Evolutionary conservation across 2,329 filamentous ascomycete genomes (phyloP).

Genomic region (Aspergillus sp.): DNA sequence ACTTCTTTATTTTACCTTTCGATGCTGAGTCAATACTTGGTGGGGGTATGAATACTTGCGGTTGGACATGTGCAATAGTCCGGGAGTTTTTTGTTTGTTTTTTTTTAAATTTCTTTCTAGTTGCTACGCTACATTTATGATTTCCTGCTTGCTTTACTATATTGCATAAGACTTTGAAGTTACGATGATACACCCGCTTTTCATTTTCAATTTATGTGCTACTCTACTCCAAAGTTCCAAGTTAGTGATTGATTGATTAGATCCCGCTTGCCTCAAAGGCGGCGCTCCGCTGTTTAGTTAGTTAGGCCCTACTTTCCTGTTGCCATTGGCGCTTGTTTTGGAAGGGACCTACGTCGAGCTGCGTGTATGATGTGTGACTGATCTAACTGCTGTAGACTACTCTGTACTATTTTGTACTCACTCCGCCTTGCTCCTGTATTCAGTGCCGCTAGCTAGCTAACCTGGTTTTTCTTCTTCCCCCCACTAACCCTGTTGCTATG

Average conservation of each 20-base stretch:
- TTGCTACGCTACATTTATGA: background rate
- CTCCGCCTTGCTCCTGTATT: background rate
- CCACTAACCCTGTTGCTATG: too few species aligned
- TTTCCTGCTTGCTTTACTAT: background rate
- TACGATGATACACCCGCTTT: background rate
- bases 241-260: background rate
- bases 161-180: conserved; percentile 1
- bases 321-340: background rate
- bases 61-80: conserved; percentile 10
- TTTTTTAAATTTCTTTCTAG: background rate
- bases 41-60: background rate
- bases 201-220: background rate
- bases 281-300: background rate
- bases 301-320: background rate
- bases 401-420: background rate
- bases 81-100: background rate
- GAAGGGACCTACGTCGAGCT: background rate
- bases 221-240: background rate
- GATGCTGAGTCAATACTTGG: conserved; percentile 1
- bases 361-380: background rate
- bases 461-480: too few species aligned
- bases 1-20: background rate
- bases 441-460: too few species aligned
- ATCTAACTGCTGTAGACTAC: background rate
- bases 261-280: background rate